Evolutionary conservation across 140 eudicot genomes (phyloP).

Genomic region (Cichorium intybus): DNA sequence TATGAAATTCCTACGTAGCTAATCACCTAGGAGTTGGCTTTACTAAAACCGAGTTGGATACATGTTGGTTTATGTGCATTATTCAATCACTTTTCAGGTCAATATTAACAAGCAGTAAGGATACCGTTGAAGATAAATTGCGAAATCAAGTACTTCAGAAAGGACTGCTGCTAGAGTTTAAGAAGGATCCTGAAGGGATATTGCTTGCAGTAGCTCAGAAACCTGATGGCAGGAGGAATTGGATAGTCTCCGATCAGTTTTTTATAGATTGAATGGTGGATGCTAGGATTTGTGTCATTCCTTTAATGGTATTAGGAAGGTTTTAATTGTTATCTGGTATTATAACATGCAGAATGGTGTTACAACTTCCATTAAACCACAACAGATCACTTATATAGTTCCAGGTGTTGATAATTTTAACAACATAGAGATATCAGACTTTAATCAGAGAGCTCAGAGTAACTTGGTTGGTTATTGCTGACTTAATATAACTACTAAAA

Average conservation of each 20-base stretch:
- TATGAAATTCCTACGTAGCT: neutral
- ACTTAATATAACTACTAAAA: conserved; percentile 8
- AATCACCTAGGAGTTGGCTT: neutral
- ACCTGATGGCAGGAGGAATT: too few relatives aligned
- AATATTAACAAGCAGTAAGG: conserved; percentile 50
- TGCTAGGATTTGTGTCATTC: conserved; percentile 21
- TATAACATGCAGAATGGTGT: conserved; percentile 61
- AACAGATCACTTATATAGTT: too few relatives aligned
- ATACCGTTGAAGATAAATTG: conserved; percentile 46
- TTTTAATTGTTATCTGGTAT: conserved; percentile 20
- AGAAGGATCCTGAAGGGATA: conserved; percentile 78
- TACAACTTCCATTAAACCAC: too few relatives aligned
- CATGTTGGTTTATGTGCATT: conserved; percentile 1
- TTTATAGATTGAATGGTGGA: too few relatives aligned
- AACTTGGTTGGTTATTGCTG: conserved; percentile 58
- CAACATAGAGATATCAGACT: conserved; percentile 53
- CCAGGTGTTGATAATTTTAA: conserved; percentile 71
- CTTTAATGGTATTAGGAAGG: neutral
- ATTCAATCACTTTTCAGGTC: conserved; percentile 42
- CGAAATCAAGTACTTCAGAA: conserved; percentile 59
- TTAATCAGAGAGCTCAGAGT: conserved; percentile 67
- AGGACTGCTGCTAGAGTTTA: conserved; percentile 82
- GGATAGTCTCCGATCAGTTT: too few relatives aligned
- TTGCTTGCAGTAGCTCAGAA: conserved; percentile 88
- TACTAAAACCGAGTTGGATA: conserved; percentile 2